phyloP scores from a whole-genome alignment of 805 yeast species.

The Debaryomyces tyrocola region DNA sequence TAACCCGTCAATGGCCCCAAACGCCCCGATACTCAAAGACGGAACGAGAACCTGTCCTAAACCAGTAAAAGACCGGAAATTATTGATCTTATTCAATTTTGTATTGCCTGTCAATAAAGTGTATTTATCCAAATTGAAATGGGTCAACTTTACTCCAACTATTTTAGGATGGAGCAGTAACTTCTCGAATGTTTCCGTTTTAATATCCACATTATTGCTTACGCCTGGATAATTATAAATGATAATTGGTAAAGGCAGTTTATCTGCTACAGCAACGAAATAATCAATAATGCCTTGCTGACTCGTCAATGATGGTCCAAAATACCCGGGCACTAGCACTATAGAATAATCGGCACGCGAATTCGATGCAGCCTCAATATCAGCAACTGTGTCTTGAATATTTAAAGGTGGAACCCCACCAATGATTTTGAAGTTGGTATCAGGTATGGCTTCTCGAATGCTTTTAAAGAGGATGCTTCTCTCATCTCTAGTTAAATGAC shows the following conservation, averaged over 20 bases:
- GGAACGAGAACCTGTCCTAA: constrained; percentile 26
- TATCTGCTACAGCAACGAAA: constrained; percentile 28
- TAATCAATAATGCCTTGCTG: constrained; percentile 33
- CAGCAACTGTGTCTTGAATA: constrained; percentile 25
- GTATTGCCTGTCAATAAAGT: constrained; percentile 17
- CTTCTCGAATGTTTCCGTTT: constrained; percentile 19
- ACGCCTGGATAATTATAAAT: constrained; percentile 40
- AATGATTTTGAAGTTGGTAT: constrained; percentile 25
- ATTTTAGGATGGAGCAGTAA: constrained; percentile 34
- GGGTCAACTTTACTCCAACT: constrained; percentile 33
- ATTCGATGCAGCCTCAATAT: constrained; percentile 19
- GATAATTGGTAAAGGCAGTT: constrained; percentile 32
- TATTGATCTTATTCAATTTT: constrained; percentile 10
- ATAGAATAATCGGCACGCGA: constrained; percentile 38
- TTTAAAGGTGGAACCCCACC: constrained; percentile 31
- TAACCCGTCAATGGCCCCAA: constrained; percentile 25
- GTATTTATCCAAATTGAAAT: constrained; percentile 21
- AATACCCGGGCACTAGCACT: constrained; percentile 35
- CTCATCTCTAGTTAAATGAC: constrained; percentile 32
- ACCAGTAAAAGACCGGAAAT: constrained; percentile 26
- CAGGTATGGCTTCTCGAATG: constrained; percentile 30
- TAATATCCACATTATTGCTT: constrained; percentile 28
- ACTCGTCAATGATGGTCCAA: constrained; percentile 28
- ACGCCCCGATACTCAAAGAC: constrained; percentile 20
- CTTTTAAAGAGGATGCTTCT: constrained; percentile 23